Conservation (phyloP, 129 eudicot genomes). For the Arctium lappa region DNA sequence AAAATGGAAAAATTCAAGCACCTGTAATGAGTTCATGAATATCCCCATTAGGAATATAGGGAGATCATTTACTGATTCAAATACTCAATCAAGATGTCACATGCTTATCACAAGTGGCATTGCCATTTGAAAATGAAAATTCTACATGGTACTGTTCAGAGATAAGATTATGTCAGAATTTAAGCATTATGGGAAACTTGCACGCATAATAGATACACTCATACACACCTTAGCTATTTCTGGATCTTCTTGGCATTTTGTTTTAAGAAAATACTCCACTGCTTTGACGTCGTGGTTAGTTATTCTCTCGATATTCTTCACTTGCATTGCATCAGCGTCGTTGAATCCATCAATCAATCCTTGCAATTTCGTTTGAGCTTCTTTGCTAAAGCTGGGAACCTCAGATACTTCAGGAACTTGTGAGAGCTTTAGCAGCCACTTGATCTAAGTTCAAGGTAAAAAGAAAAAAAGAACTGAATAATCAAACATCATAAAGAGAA, state of each 20-base stretch:
- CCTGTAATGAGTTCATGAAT: conserved; percentile 37
- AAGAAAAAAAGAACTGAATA: neutral
- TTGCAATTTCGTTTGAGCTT: conserved; percentile 53
- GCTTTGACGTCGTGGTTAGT: conserved; percentile 99
- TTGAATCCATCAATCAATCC: conserved; percentile 64
- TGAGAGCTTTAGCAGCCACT: conserved; percentile 88
- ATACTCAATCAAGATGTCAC: neutral
- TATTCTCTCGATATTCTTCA: conserved; percentile 78
- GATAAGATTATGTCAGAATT: conserved; percentile 6
- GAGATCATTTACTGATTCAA: neutral
- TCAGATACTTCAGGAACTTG: conserved; percentile 72
- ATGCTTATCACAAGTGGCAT: neutral
- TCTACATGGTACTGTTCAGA: neutral
- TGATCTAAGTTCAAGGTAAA: conserved; percentile 39
- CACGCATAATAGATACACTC: neutral
- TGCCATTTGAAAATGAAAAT: conserved; percentile 5
- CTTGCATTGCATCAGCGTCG: conserved; percentile 73
- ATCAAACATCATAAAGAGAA: neutral
- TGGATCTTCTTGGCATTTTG: conserved; percentile 78
- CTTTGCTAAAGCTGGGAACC: conserved; percentile 82
- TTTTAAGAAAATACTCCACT: conserved; percentile 92
- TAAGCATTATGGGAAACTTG: neutral
- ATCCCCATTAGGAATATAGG: neutral
- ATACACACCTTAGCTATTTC: conserved; percentile 67
- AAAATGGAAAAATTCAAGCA: conserved; percentile 95